Conservation (phyloP, 331 rosid species). For the Pyracantha coccinea region DNA sequence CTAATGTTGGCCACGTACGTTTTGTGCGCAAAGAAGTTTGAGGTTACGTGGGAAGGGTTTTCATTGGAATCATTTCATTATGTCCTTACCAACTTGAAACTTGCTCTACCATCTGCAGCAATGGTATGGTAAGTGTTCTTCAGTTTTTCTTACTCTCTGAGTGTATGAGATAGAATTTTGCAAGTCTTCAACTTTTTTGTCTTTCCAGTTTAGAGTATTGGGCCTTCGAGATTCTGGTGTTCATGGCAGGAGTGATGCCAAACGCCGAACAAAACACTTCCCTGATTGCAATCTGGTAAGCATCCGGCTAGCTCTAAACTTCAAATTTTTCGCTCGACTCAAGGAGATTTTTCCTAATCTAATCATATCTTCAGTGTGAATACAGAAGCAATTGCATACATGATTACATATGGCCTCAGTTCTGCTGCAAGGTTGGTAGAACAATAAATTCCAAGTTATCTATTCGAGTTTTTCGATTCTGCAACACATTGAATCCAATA, state of each 20-base stretch:
- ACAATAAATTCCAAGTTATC: neutral
- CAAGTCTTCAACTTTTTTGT: neutral
- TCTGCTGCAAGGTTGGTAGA: conserved; percentile 75
- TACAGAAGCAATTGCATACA: conserved; percentile 62
- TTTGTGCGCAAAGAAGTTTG: conserved; percentile 28
- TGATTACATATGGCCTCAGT: conserved; percentile 68
- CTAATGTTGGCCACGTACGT: conserved; percentile 33
- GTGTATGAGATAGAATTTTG: neutral
- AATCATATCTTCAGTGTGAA: conserved; percentile 33
- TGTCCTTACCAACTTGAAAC: conserved; percentile 37
- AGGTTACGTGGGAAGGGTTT: conserved; percentile 65
- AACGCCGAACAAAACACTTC: conserved; percentile 63
- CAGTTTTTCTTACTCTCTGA: neutral
- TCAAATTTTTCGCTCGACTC: neutral
- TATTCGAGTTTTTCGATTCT: neutral
- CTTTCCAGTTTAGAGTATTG: conserved; percentile 73
- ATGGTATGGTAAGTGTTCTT: conserved; percentile 61
- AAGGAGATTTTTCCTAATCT: neutral
- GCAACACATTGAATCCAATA: neutral
- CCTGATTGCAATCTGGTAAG: conserved; percentile 81
- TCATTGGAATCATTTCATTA: conserved; percentile 37
- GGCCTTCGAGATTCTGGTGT: conserved; percentile 83
- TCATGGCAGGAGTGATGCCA: conserved; percentile 73
- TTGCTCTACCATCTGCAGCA: conserved; percentile 72
- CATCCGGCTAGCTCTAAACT: neutral